Evolutionary conservation across 2,329 filamentous ascomycete genomes (phyloP).

Genomic region (Colletotrichum lentis): DNA sequence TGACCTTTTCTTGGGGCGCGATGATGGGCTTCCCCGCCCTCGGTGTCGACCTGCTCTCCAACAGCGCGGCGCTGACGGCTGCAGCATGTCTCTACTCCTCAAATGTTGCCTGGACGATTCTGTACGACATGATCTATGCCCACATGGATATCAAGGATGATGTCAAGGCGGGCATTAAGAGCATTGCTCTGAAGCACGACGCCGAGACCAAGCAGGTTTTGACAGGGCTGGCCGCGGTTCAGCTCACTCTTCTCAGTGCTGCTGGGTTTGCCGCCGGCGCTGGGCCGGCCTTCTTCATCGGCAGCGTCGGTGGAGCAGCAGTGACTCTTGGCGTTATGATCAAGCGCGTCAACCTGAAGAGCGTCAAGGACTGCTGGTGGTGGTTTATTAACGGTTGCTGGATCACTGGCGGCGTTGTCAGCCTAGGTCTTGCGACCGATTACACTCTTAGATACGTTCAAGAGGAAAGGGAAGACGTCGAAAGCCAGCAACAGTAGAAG

Average conservation of each 20-base stretch:
- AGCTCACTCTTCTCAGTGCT: conserved; percentile 73
- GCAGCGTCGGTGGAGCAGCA: conserved; percentile 71
- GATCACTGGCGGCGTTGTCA: conserved; percentile 71
- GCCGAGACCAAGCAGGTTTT: conserved; percentile 79
- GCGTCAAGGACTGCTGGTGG: conserved; percentile 75
- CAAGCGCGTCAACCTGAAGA: conserved; percentile 70
- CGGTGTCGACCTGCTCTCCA: conserved; percentile 75
- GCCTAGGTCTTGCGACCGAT: conserved; percentile 65
- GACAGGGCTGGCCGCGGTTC: conserved; percentile 71
- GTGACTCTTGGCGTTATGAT: conserved; percentile 72
- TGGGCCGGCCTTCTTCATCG: conserved; percentile 72
- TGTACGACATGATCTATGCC: conserved; percentile 94
- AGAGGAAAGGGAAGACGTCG: conserved; percentile 41
- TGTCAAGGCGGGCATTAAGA: conserved; percentile 85
- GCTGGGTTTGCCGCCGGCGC: conserved; percentile 74
- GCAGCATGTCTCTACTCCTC: conserved; percentile 77
- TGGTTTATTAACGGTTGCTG: conserved; percentile 78
- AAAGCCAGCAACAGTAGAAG: background rate
- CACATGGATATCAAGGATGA: conserved; percentile 93
- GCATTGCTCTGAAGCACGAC: conserved; percentile 82
- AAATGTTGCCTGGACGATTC: conserved; percentile 84
- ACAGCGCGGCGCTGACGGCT: conserved; percentile 68
- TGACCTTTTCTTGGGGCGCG: conserved; percentile 90
- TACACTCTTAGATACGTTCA: conserved; percentile 63
- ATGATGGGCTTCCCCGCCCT: conserved; percentile 88